A percentile compares a stretch with the other conserved stretches of the same genome.
Evolutionary conservation across 2,329 filamentous ascomycete genomes (phyloP).

Genomic region (Alternaria infectoria): DNA sequence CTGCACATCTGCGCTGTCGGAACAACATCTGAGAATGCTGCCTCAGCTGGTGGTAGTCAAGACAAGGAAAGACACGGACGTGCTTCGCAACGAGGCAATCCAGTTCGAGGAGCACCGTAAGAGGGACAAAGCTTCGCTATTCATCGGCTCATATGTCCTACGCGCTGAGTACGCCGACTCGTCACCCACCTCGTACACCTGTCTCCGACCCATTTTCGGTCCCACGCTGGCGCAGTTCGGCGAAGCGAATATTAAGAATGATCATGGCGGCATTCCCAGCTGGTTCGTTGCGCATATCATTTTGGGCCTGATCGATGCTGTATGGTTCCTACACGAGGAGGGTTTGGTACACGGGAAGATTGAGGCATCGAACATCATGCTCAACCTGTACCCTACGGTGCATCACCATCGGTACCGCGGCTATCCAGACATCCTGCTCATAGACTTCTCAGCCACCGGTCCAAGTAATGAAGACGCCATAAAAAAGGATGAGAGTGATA

Average conservation of each 20-base stretch:
- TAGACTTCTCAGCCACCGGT: slow-evolving; percentile 1
- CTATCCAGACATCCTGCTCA: slow-evolving; percentile 18
- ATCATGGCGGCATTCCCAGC: not conserved
- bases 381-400: slow-evolving; percentile 9
- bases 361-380: slow-evolving; percentile 4
- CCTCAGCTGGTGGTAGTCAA: slow-evolving; percentile 9
- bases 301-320: slow-evolving; percentile 11
- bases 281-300: slow-evolving; percentile 23
- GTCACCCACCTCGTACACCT: slow-evolving; percentile 4
- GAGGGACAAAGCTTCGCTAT: not conserved
- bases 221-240: slow-evolving; percentile 14
- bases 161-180: not conserved
- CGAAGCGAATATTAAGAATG: not conserved
- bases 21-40: not conserved
- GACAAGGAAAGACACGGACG: not conserved
- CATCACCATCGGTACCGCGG: slow-evolving; percentile 11
- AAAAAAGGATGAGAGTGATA: not conserved
- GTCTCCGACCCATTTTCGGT: slow-evolving; percentile 16
- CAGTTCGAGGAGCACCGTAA: not conserved
- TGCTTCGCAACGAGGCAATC: not conserved
- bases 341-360: slow-evolving; percentile 9
- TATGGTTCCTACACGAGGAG: slow-evolving; percentile 6
- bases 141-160: not conserved
- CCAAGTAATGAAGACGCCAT: not conserved
- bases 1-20: not conserved